Evolutionary conservation across 805 yeast genomes (phyloP), one percentile per base, ranked within the genome.

Genomic region (Pichia thaimueangensis): DNA sequence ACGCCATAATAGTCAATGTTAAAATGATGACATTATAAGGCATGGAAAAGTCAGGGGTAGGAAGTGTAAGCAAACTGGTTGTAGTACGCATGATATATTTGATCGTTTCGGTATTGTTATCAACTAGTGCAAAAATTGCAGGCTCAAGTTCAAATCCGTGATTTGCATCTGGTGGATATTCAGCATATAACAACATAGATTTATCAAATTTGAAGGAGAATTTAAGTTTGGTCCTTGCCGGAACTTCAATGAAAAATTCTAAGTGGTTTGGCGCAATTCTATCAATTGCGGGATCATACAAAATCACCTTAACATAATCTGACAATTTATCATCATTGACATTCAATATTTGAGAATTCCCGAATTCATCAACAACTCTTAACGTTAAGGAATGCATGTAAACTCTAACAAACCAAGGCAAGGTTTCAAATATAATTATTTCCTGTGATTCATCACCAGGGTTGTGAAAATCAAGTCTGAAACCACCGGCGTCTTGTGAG

Each of bases 111-210:
- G 33, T 33, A 11, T 54, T 45, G 10, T 25, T 11, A 12, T 58
- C 57, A 8, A 80, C 40, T 0, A 86, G 74, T 3, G 82, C 73
- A 11, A 87, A 70, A 10, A 86, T 82, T 5, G 95, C 95, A 0
- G 97, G 95, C 20, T 93, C 93, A 34, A 93, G 78, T 45, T 89
- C 91, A 63, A 93, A 93, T 1, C 98, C 98, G 54, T 93, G 97
- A 59, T 93, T 93, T 2, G 98, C 97, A 68, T 93, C 98, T 1
- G 98, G 98, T n/a, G 98, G 98, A 56, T 93, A 93, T 59, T 93
- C 97, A 3, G 88, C 84, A 47, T 85, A 80, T 44, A 82, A 73
- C 24, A 93, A 69, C 58, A 93, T 69, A 0, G 95, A 80, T 60
- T 89, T 93, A 58, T 93, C 97, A 57, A 91, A 89, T 43, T 81